A percentile compares a stretch with the other conserved stretches of the same genome.
phyloP scores from a whole-genome alignment of 306 rosid genomes.

The Comarum palustre region DNA sequence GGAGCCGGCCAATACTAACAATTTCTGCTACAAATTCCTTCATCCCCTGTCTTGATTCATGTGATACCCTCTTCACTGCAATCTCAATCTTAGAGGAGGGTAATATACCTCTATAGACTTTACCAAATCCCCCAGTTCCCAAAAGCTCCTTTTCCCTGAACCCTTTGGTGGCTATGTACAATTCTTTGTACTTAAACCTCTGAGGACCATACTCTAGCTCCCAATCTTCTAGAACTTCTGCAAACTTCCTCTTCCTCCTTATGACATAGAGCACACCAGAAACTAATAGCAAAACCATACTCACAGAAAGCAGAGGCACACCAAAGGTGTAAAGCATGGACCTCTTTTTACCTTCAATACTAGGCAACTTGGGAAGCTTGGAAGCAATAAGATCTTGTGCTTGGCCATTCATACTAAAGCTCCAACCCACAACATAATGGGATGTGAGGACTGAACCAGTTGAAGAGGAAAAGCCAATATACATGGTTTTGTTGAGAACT shows the following conservation, averaged over 20 bases:
- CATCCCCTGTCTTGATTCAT: slow-evolving; percentile 35
- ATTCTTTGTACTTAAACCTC: slow-evolving; percentile 31
- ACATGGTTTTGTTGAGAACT: slow-evolving; percentile 28
- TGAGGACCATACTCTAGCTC: slow-evolving; percentile 33
- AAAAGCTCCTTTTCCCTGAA: slow-evolving; percentile 29
- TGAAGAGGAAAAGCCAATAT: slow-evolving; percentile 37
- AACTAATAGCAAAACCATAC: slow-evolving; percentile 12
- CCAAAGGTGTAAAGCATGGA: slow-evolving; percentile 16
- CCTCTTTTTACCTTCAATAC: slow-evolving; percentile 17
- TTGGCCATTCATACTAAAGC: slow-evolving; percentile 31
- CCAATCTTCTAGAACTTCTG: slow-evolving; percentile 35
- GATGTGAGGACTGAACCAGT: slow-evolving; percentile 28
- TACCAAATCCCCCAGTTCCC: slow-evolving; percentile 41
- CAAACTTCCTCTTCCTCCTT: slow-evolving; percentile 19
- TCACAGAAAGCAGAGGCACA: slow-evolving; percentile 27
- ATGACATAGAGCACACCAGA: slow-evolving; percentile 16
- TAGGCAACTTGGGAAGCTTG: slow-evolving; percentile 21
- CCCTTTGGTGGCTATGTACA: slow-evolving; percentile 33
- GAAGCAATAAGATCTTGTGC: slow-evolving; percentile 25
- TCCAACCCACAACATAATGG: slow-evolving; percentile 31
- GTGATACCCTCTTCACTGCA: slow-evolving; percentile 30
- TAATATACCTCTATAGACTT: slow-evolving; percentile 31
- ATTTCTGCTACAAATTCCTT: slow-evolving; percentile 41
- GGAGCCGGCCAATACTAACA: slow-evolving; percentile 28
- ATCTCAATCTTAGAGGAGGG: slow-evolving; percentile 33